These are phyloP conservation scores for Aspergillus sparsus DNA, from an alignment of 495 filamentous ascomycete species.

Conservation along the genomic window DNA sequence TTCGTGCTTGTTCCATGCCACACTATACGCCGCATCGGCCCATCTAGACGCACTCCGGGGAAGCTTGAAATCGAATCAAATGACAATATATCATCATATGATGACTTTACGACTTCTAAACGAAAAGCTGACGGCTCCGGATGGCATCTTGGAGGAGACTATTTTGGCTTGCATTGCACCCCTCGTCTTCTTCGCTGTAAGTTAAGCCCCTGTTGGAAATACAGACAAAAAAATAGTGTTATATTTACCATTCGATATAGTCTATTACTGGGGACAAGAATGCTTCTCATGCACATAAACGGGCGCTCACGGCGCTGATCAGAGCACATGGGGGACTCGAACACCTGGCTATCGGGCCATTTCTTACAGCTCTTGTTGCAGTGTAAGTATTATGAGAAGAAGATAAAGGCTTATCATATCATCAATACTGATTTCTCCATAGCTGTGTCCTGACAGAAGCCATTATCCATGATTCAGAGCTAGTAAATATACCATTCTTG, in stretches of 20 bases:
- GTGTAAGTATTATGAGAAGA: neutral
- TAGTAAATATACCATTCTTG: constrained; percentile 6
- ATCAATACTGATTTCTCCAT: neutral
- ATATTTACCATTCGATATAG: neutral
- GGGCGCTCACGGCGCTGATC: constrained; percentile 6
- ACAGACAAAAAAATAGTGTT: too few species aligned
- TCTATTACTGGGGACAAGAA: constrained; percentile 5
- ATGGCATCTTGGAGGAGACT: neutral
- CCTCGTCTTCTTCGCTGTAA: constrained; percentile 14
- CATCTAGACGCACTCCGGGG: neutral
- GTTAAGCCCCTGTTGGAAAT: neutral
- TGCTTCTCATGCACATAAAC: constrained; percentile 11
- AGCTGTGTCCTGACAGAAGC: constrained; percentile 13
- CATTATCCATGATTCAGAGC: constrained; percentile 9
- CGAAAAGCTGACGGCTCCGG: neutral
- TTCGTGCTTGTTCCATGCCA: neutral
- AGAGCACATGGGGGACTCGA: constrained; percentile 7
- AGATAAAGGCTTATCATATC: neutral
- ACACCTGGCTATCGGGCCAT: neutral
- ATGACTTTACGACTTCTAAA: neutral
- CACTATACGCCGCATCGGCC: neutral
- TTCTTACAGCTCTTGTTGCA: constrained; percentile 5
- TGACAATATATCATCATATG: neutral
- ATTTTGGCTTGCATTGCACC: constrained; percentile 8
- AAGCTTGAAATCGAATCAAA: neutral